These are phyloP conservation scores for Fragilaria crotonensis DNA, from an alignment of 108 stramenopile species.

Conservation along the genomic window DNA sequence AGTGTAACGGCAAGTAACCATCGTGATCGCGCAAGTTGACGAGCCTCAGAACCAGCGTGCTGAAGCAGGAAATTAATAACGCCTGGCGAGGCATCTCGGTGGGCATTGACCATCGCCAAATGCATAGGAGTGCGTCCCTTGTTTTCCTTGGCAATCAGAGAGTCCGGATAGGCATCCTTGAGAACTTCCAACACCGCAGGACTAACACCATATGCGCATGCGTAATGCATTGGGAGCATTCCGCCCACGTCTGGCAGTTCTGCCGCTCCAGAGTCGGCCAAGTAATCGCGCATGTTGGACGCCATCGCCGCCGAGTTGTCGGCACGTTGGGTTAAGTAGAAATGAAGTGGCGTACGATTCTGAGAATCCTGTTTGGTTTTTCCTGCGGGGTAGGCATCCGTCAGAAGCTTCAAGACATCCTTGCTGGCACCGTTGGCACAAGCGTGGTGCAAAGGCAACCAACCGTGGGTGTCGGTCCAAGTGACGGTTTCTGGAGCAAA, in stretches of 20 bases:
- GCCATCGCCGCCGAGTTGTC: conserved; percentile 2
- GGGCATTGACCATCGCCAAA: conserved; percentile 29
- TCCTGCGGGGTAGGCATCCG: conserved; percentile 15
- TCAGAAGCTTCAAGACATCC: conserved; percentile 15
- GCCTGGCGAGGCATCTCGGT: conserved; percentile 25
- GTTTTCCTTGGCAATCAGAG: conserved; percentile 19
- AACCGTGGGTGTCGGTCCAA: conserved; percentile 4
- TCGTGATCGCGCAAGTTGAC: conserved; percentile 65
- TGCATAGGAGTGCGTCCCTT: conserved; percentile 34
- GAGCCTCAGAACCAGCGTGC: conserved; percentile 1
- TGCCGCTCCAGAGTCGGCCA: conserved; percentile 40
- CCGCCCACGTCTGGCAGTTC: conserved; percentile 33
- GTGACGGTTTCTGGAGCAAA: neutral
- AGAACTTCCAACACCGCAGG: conserved; percentile 25
- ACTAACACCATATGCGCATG: conserved; percentile 29
- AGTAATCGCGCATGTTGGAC: conserved; percentile 17
- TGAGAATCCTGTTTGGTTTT: conserved; percentile 25
- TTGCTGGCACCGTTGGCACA: conserved; percentile 26
- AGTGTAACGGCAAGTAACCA: conserved; percentile 64
- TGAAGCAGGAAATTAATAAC: conserved; percentile 29
- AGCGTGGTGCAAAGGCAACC: conserved; percentile 22
- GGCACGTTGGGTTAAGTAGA: conserved; percentile 23
- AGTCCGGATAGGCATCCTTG: conserved; percentile 24
- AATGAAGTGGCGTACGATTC: conserved; percentile 31
- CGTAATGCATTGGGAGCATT: conserved; percentile 41